Percentiles rank a stretch among this genome's conserved stretches.
Conservation (phyloP, 1,284 basidiomycete species). For the Sanghuangporus baumii region DNA sequence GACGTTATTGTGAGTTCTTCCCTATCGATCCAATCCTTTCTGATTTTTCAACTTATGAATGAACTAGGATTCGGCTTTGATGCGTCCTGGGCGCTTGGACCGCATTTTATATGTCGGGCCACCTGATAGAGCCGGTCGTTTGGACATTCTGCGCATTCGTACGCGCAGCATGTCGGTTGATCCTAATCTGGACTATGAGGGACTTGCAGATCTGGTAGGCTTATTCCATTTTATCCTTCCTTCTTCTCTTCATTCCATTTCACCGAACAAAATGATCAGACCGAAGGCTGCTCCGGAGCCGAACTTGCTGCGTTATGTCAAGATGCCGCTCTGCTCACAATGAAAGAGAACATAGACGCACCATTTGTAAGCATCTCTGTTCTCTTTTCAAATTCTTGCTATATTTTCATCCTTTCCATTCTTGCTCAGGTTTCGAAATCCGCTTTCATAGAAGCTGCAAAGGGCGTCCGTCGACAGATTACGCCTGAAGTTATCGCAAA, state of each 20-base stretch:
- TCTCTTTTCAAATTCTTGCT: neutral
- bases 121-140: slow-evolving; percentile 73
- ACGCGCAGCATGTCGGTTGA: slow-evolving; percentile 79
- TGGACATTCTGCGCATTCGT: slow-evolving; percentile 81
- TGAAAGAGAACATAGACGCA: slow-evolving; percentile 81
- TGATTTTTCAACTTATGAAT: slow-evolving; percentile 5
- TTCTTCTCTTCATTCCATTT: neutral
- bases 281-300: slow-evolving; percentile 93
- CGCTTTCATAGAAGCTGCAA: slow-evolving; percentile 77
- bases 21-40: neutral
- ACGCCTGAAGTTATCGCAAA: slow-evolving; percentile 74
- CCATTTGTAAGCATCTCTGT: slow-evolving; percentile 49
- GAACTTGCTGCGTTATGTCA: slow-evolving; percentile 92
- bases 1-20: slow-evolving; percentile 72
- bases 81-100: slow-evolving; percentile 95
- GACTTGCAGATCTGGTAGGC: slow-evolving; percentile 72
- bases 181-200: slow-evolving; percentile 58
- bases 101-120: slow-evolving; percentile 93
- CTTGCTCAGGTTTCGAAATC: slow-evolving; percentile 58
- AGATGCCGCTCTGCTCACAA: slow-evolving; percentile 89
- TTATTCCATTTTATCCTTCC: neutral
- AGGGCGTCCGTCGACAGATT: slow-evolving; percentile 74
- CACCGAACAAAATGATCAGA: slow-evolving; percentile 40
- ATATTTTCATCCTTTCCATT: neutral
- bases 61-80: slow-evolving; percentile 83